Base-by-base conservation (phyloP, 495 filamentous ascomycete genomes). In the Pseudevernia furfuracea region DNA sequence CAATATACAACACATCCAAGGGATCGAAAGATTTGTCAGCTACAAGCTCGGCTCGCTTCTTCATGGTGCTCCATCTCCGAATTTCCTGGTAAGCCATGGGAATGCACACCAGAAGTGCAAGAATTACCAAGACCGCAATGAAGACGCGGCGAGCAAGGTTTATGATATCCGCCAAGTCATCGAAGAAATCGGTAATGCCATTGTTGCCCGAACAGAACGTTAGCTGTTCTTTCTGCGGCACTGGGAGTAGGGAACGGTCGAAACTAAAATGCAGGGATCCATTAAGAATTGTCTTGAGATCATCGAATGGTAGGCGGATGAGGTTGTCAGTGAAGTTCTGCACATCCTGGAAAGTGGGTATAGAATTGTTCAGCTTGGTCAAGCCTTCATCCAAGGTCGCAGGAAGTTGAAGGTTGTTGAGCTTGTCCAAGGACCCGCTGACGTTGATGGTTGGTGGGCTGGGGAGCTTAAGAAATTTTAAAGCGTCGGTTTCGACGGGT, bases 1-100 rank as follows among this genome's bases (percentile, higher is more conserved):
- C 84, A 57, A 96, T 89, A 71, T 96, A 93, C 58, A 96, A 83
- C 25, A 93, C 86, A 72, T 97, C 95, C 81, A 96, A 85, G 3
- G 88, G 85, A 67, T 97, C 92, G 67, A 82, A 79, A 15, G 83
- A 81, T 28, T 87, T 75, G 60, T 86, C 82, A 57, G 78, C 79
- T 57, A 96, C 79, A 32, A 91, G 77, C 57, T 82, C 75, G 19
- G 90, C 81, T 39, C 88, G 86, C 63, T 86, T 74, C 71, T 86
- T 82, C 81, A 89, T 88, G 11, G 77, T 80, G 38, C 84, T 84
- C 85, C 87, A 97, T 43, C 88, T 84, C 48, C 86, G 84, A 60
- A 92, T 85, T 74, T 98, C 95, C 4, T 87, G 76, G 67, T 80
- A 93, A 34, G 85, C 87, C 84, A 93, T 88, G 0, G 89, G 86